Conservation (phyloP, 2,329 filamentous ascomycete genomes). For the Tetracladium maxilliforme region DNA sequence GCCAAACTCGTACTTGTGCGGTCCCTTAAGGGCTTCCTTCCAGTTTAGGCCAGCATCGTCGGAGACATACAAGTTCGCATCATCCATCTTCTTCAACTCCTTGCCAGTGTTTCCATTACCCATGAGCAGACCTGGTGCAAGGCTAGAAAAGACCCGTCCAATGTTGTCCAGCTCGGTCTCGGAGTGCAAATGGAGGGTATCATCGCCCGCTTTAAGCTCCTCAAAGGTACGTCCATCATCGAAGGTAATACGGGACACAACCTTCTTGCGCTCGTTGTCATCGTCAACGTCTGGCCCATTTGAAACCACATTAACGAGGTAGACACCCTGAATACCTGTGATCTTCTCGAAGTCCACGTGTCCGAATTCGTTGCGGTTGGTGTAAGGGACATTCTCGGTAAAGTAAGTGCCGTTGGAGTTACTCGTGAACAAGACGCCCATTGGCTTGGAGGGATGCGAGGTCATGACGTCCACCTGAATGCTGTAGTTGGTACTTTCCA, state of each 20-base stretch:
- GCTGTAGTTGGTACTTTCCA: slow-evolving; percentile 96
- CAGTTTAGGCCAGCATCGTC: slow-evolving; percentile 83
- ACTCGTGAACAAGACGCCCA: slow-evolving; percentile 85
- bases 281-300: slow-evolving; percentile 67
- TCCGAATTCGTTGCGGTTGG: slow-evolving; percentile 64
- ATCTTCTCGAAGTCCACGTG: slow-evolving; percentile 94
- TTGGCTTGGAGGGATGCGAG: slow-evolving; percentile 44
- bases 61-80: slow-evolving; percentile 76
- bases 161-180: slow-evolving; percentile 73
- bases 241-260: slow-evolving; percentile 78
- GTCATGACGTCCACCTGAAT: slow-evolving; percentile 92
- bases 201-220: slow-evolving; percentile 48
- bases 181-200: slow-evolving; percentile 75
- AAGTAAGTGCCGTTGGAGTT: slow-evolving; percentile 98
- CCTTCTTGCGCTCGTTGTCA: slow-evolving; percentile 40
- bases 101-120: slow-evolving; percentile 83
- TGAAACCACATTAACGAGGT: slow-evolving; percentile 76
- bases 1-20: slow-evolving; percentile 93
- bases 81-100: slow-evolving; percentile 50
- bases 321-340: slow-evolving; percentile 78
- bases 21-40: slow-evolving; percentile 58
- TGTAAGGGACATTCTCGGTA: slow-evolving; percentile 79
- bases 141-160: slow-evolving; percentile 83
- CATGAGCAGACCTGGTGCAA: slow-evolving; percentile 86
- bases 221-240: slow-evolving; percentile 87